Conservation (phyloP, 768 basidiomycete species). For the Suillus cothurnatus region DNA sequence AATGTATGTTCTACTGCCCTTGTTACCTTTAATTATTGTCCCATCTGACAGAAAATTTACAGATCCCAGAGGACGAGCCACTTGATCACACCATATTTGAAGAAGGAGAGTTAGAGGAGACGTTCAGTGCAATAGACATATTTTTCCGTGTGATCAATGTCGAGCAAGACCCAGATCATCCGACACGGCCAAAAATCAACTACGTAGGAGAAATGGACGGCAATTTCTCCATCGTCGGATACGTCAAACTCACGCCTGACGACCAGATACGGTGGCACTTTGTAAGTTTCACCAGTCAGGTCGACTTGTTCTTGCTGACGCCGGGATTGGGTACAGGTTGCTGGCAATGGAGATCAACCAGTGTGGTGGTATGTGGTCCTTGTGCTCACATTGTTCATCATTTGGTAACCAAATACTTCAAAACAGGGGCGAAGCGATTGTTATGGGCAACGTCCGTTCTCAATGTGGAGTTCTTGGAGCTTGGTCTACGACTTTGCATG, state of each 20-base stretch:
- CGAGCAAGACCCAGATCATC: slow-evolving; percentile 49
- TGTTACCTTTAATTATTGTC: background rate
- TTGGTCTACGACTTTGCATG: slow-evolving; percentile 53
- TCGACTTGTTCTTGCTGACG: slow-evolving; percentile 10
- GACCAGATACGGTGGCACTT: slow-evolving; percentile 64
- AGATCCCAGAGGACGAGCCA: slow-evolving; percentile 34
- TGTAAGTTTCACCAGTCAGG: slow-evolving; percentile 40
- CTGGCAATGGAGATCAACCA: slow-evolving; percentile 52
- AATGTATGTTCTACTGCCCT: slow-evolving; percentile 22
- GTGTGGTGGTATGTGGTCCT: slow-evolving; percentile 55
- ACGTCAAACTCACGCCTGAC: slow-evolving; percentile 57
- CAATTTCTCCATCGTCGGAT: slow-evolving; percentile 52
- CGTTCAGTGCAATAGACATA: slow-evolving; percentile 50
- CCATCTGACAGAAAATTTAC: slow-evolving; percentile 10
- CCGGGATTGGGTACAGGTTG: slow-evolving; percentile 36
- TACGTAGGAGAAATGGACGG: slow-evolving; percentile 56
- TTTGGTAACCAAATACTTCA: background rate
- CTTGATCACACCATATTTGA: slow-evolving; percentile 54
- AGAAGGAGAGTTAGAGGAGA: slow-evolving; percentile 50
- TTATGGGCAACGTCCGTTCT: slow-evolving; percentile 62
- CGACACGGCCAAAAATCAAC: slow-evolving; percentile 53
- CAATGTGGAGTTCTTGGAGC: slow-evolving; percentile 57
- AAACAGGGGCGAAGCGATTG: slow-evolving; percentile 59
- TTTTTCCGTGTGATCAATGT: slow-evolving; percentile 45
- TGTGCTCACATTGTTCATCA: background rate